Conservation (phyloP, 2,329 filamentous ascomycete genomes). For the Grosmannia huntii region DNA sequence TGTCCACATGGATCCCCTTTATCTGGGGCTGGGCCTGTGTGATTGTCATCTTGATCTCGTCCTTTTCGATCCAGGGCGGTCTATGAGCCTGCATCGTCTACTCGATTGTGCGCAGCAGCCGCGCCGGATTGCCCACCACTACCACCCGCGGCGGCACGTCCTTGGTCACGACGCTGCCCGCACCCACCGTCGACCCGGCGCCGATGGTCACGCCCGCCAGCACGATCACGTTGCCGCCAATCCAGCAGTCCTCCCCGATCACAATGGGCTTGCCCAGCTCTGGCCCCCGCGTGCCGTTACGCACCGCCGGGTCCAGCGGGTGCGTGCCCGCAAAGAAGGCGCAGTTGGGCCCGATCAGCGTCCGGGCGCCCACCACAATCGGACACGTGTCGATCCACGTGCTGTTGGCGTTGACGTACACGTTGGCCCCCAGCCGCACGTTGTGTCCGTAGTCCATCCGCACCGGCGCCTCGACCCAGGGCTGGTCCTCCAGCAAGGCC, state of each 20-base stretch:
- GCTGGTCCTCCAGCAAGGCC: conserved; percentile 45
- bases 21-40: conserved; percentile 80
- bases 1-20: conserved; percentile 92
- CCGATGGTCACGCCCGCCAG: conserved; percentile 71
- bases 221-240: conserved; percentile 59
- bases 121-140: conserved; percentile 56
- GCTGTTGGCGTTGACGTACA: conserved; percentile 64
- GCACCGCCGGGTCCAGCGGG: conserved; percentile 59
- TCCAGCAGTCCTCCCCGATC: conserved; percentile 72
- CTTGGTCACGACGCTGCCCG: conserved; percentile 74
- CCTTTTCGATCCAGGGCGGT: conserved; percentile 85
- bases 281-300: conserved; percentile 63
- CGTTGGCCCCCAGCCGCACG: conserved; percentile 53
- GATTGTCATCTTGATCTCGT: conserved; percentile 69
- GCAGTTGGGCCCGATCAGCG: conserved; percentile 67
- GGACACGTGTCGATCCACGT: conserved; percentile 65
- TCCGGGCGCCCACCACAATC: conserved; percentile 64
- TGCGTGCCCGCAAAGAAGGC: conserved; percentile 64
- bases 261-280: conserved; percentile 62
- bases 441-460: conserved; percentile 70
- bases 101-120: conserved; percentile 34
- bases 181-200: conserved; percentile 59
- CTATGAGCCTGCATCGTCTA: conserved; percentile 33
- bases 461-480: conserved; percentile 59
- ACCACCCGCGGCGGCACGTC: conserved; percentile 51